Percentiles rank a stretch among this genome's conserved stretches.
Evolutionary conservation across 140 eudicot genomes (phyloP).

Genomic region (Senecio squalidus): DNA sequence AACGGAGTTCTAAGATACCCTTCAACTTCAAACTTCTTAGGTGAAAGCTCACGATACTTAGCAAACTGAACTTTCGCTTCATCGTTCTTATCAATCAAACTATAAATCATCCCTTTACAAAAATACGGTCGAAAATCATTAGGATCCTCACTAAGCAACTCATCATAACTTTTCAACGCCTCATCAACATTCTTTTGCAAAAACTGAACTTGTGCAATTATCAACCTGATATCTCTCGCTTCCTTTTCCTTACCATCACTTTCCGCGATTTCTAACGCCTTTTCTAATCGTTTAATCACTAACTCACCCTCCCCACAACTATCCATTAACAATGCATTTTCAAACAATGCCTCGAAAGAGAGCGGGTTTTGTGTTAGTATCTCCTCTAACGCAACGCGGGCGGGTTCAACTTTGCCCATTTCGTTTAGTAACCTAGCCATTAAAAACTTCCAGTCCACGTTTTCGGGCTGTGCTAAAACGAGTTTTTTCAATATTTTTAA

Average conservation of each 20-base stretch:
- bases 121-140: constrained; percentile 67
- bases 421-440: constrained; percentile 51
- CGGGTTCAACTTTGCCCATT: constrained; percentile 54
- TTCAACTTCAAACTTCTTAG: constrained; percentile 55
- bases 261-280: constrained; percentile 48
- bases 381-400: constrained; percentile 44
- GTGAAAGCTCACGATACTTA: constrained; percentile 61
- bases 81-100: constrained; percentile 42
- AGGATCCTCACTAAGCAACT: constrained; percentile 60
- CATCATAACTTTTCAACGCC: constrained; percentile 60
- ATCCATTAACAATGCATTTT: constrained; percentile 60
- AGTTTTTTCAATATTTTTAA: constrained; percentile 36
- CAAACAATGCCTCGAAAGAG: constrained; percentile 56
- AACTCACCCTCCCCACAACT: constrained; percentile 46
- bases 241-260: constrained; percentile 43
- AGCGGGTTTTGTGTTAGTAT: constrained; percentile 39
- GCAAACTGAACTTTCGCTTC: constrained; percentile 65
- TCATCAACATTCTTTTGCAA: constrained; percentile 65
- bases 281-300: constrained; percentile 46
- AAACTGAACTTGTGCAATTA: constrained; percentile 65
- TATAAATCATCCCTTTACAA: constrained; percentile 71
- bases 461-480: constrained; percentile 53
- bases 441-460: constrained; percentile 39
- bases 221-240: constrained; percentile 58
- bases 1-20: constrained; percentile 52